Conservation (phyloP, 75 land plant species). For the Azolla pinnata region DNA sequence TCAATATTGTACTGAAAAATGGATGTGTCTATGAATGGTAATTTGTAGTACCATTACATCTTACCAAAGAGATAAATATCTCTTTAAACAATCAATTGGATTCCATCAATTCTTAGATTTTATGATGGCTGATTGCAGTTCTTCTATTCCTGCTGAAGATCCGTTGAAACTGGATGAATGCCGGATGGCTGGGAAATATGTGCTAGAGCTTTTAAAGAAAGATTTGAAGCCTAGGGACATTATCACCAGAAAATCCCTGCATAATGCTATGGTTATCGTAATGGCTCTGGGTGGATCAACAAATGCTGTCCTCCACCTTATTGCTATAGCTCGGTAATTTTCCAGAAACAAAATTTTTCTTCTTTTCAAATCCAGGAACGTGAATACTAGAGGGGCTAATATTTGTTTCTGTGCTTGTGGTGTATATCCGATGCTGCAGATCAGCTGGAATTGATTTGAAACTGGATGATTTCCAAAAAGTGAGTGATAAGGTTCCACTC, state of each 20-base stretch:
- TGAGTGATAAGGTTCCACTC: slow-evolving; percentile 88
- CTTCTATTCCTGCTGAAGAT: slow-evolving; percentile 97
- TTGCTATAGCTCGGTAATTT: slow-evolving; percentile 86
- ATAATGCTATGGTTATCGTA: slow-evolving; percentile 92
- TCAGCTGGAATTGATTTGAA: slow-evolving; percentile 78
- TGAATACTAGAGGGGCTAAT: slow-evolving; percentile 4
- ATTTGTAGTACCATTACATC: no score
- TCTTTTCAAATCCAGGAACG: background rate
- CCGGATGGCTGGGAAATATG: slow-evolving; percentile 67
- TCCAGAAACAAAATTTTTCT: background rate
- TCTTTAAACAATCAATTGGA: no score
- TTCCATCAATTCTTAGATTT: no score
- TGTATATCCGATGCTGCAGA: no score
- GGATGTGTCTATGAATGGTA: no score
- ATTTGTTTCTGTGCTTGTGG: no score
- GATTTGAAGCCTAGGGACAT: slow-evolving; percentile 92
- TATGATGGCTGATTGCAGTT: slow-evolving; percentile 47
- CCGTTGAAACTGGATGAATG: slow-evolving; percentile 89
- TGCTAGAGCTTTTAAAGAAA: slow-evolving; percentile 62
- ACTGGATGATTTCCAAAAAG: slow-evolving; percentile 87
- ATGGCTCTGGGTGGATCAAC: slow-evolving; percentile 99
- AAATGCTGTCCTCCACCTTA: slow-evolving; percentile 93
- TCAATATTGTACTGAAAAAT: no score
- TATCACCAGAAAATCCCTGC: slow-evolving; percentile 62
- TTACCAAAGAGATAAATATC: no score